Base-by-base conservation (phyloP, 306 rosid species). In the Trifolium fragiferum region DNA sequence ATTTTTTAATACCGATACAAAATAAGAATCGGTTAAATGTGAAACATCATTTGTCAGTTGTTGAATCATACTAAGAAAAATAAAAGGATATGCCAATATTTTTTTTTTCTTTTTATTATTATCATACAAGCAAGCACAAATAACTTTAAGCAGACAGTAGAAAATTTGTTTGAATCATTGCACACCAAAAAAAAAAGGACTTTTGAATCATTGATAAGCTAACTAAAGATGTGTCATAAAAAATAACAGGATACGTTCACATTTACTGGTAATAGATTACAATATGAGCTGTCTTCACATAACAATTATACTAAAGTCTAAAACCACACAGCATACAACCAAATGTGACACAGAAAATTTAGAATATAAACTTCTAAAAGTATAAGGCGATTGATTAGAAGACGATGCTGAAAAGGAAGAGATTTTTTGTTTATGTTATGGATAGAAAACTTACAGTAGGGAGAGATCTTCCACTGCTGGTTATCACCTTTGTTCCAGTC, bases 401-500 rank as follows among this genome's bases (percentile, higher is more conserved):
- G 15, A 5, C 5, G 5, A 10, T 13, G 3, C 11, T 12, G 5
- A 43, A 46, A 47, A 14, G 19, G 19, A 47, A 47, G 1, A 70
- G 57, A 19, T 21, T 8, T 15, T 51, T 41, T 32, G 21, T 46
- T 27, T 59, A 44, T 30, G 32, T 16, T 32, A 43, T 40, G 33
- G 41, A 65, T 12, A 50, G 46, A 70, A 74, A 80, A 83, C 97
- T 92, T 82, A 92, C 97, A 89, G 55, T 86, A 74, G 54, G 88
- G 87, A 15, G 80, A 4, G 70, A 92, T 92, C 86, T 66, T 90
- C 96, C 98, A 92, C 3, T 38, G 84, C 77, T 90, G 98, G 89
- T 90, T 92, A 43, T 90, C 96, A 58, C 96, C 94, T 19, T 80
- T 79, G 84, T 92, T 90, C 92, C 96, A 90, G 0, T 82, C 47